Base-by-base conservation (phyloP, 192 early-diverging fungal genomes). In the Coemansia sp. region DNA sequence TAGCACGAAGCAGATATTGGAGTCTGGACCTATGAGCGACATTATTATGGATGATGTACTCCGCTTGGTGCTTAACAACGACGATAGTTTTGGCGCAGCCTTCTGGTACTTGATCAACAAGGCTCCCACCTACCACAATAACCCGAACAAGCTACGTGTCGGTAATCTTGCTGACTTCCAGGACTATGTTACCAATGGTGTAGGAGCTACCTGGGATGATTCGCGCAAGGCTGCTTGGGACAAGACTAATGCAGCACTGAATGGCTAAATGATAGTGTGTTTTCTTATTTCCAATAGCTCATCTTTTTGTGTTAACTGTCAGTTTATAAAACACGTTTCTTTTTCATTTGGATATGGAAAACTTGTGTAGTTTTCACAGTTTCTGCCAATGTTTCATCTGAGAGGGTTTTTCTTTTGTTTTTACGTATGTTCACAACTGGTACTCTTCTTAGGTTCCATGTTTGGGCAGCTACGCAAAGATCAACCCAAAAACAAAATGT, bases 71-170 rank as follows among this genome's bases (percentile, higher is more conserved):
- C 67, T 82, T 9, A 48, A 59, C 64, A 46, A 70, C 31, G 40
- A 77, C 66, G 75, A 82, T 56, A 82, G 75, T 75, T 82, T 82
- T 74, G 80, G 75, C 12, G 60, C 80, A 6, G 80, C 62, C 6
- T 76, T 77, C 45, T 82, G 80, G 80, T 82, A 74, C 35, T 60
- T 82, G 29, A 52, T 59, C 9, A 70, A 28, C 5, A 39, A 64
- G 21, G 71, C 71, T 1, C 16, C 65, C 20, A 53, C 13, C 0
- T 82, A 62, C 25, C 68, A 82, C 15, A 64, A 69, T 28, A 25
- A 46, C 0, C 48, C 29, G 21, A 69, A 62, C 56, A n/a, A n/a
- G n/a, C 69, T 82, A 25, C 70, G 75, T 25, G 52, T 42, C 20
- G 75, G 75, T 26, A 71, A 82, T 31, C 42, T 51, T 15, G 65